A percentile compares a stretch with the other conserved stretches of the same genome.
These are phyloP conservation scores for Boletellus emodensis DNA, from an alignment of 768 basidiomycete genomes.

Conservation along the genomic window DNA sequence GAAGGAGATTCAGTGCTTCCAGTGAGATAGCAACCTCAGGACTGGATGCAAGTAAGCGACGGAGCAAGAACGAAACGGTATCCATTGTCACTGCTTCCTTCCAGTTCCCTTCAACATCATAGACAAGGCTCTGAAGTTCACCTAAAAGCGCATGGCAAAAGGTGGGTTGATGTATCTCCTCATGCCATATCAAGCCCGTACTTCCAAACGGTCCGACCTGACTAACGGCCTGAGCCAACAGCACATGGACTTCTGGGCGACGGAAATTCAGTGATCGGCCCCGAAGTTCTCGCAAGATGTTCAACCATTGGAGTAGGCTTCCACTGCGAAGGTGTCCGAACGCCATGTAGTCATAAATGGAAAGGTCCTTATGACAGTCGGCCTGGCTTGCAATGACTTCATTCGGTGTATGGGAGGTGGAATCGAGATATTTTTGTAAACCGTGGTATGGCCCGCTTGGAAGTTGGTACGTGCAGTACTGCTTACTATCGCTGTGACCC, in stretches of 20 bases:
- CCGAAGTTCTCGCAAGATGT: slow-evolving; percentile 42
- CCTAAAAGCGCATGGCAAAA: slow-evolving; percentile 35
- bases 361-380: slow-evolving; percentile 36
- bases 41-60: slow-evolving; percentile 33
- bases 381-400: slow-evolving; percentile 39
- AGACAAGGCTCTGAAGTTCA: slow-evolving; percentile 32
- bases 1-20: slow-evolving; percentile 25
- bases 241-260: slow-evolving; percentile 35
- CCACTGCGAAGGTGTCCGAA: slow-evolving; percentile 46
- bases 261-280: slow-evolving; percentile 36
- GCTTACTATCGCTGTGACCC: slow-evolving; percentile 5
- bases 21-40: slow-evolving; percentile 7
- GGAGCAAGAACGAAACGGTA: slow-evolving; percentile 31
- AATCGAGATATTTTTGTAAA: slow-evolving; percentile 34
- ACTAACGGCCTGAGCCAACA: slow-evolving; percentile 41
- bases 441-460: slow-evolving; percentile 30
- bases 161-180: slow-evolving; percentile 25
- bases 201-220: slow-evolving; percentile 35
- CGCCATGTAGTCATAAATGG: slow-evolving; percentile 41
- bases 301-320: slow-evolving; percentile 44
- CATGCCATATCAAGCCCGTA: slow-evolving; percentile 35
- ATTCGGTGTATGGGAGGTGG: slow-evolving; percentile 39
- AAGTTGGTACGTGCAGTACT: slow-evolving; percentile 31
- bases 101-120: slow-evolving; percentile 41
- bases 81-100: slow-evolving; percentile 28